These are phyloP conservation scores for Coemansia pectinata DNA, from an alignment of 192 early-diverging fungal species.

Conservation along the genomic window DNA sequence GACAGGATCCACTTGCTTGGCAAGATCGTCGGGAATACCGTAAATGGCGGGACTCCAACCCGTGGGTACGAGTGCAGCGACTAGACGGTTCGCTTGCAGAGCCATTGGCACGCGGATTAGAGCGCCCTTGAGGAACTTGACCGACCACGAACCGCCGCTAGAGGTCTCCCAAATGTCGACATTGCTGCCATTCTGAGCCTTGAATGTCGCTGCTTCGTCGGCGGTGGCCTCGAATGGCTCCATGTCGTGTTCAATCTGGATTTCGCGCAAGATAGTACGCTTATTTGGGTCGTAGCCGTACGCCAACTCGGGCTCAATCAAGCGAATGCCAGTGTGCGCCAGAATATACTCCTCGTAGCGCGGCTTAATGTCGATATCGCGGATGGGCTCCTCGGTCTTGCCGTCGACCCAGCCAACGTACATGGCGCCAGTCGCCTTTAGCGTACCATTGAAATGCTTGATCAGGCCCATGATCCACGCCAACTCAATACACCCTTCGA, in stretches of 20 bases:
- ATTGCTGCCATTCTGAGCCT: constrained; percentile 75
- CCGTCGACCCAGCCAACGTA: constrained; percentile 84
- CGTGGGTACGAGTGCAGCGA: constrained; percentile 90
- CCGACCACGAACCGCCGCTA: constrained; percentile 69
- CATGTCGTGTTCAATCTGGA: constrained; percentile 83
- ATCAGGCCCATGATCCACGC: constrained; percentile 97
- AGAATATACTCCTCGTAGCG: constrained; percentile 89
- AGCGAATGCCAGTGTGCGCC: constrained; percentile 61
- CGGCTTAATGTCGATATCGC: constrained; percentile 81
- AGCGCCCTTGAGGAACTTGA: constrained; percentile 84
- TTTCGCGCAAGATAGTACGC: constrained; percentile 82
- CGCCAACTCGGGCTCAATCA: constrained; percentile 81
- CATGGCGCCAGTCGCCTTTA: constrained; percentile 1
- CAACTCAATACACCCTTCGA: constrained; percentile 83
- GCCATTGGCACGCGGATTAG: constrained; percentile 88
- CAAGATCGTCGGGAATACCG: constrained; percentile 89
- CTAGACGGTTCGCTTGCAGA: constrained; percentile 73
- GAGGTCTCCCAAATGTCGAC: constrained; percentile 58
- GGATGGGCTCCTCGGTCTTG: constrained; percentile 77
- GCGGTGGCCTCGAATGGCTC: constrained; percentile 81
- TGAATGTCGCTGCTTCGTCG: constrained; percentile 86
- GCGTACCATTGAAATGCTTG: constrained; percentile 70
- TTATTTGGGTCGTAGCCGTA: constrained; percentile 82
- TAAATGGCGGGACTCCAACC: constrained; percentile 87
- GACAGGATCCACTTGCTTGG: constrained; percentile 83